phyloP scores from a whole-genome alignment of 345 rosid species.

The Eutrema heterophyllum region DNA sequence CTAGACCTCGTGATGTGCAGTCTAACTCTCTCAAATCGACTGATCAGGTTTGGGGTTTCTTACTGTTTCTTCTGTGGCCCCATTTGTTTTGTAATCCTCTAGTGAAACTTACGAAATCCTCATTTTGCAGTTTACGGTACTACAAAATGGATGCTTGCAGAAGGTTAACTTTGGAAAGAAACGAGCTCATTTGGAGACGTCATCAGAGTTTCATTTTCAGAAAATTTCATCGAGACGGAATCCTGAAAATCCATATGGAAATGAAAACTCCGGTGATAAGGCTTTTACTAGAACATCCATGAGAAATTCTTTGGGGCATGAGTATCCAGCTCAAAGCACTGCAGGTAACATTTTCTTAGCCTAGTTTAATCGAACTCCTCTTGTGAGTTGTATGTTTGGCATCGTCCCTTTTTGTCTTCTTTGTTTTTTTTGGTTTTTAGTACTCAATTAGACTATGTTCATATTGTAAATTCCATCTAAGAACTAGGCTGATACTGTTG shows the following conservation, averaged over 20 bases:
- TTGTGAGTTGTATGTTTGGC: not conserved
- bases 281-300: slow-evolving; percentile 23
- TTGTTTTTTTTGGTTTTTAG: not conserved
- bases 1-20: slow-evolving; percentile 22
- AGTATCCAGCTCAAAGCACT: slow-evolving; percentile 21
- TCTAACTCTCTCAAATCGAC: slow-evolving; percentile 24
- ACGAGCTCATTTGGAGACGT: slow-evolving; percentile 28
- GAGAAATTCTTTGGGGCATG: slow-evolving; percentile 25
- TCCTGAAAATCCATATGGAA: slow-evolving; percentile 9
- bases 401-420: not conserved
- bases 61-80: not conserved
- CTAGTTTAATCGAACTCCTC: not conserved
- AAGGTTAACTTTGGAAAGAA: slow-evolving; percentile 38
- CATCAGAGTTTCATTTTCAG: slow-evolving; percentile 38
- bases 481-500: not conserved
- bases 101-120: not conserved
- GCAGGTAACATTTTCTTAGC: slow-evolving; percentile 42
- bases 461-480: not conserved
- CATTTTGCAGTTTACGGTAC: slow-evolving; percentile 41
- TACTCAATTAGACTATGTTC: not conserved
- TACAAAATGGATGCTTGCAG: slow-evolving; percentile 39
- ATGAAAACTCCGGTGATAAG: slow-evolving; percentile 12
- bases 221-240: slow-evolving; percentile 17
- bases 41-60: slow-evolving; percentile 42
- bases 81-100: not conserved